phyloP scores from a whole-genome alignment of 148 eudicot genomes.

The Camellia japonica region DNA sequence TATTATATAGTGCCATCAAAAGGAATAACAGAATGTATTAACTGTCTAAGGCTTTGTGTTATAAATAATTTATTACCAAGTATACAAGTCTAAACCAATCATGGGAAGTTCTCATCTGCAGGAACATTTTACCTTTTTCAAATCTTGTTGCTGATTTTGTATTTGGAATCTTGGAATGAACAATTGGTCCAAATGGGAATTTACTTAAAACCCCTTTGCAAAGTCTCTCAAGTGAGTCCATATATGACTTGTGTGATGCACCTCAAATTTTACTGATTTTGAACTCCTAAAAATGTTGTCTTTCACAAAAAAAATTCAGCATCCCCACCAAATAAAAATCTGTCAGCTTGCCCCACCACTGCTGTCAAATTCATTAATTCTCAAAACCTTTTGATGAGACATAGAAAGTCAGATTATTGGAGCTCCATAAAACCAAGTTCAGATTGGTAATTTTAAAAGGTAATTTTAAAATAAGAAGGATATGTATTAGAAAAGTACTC shows the following conservation, averaged over 20 bases:
- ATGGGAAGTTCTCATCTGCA: conserved; percentile 38
- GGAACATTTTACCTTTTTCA: conserved; percentile 35
- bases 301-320: too few relatives aligned
- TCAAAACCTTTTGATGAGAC: conserved; percentile 33
- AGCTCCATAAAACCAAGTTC: neutral
- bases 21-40: neutral
- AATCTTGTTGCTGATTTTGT: conserved; percentile 39
- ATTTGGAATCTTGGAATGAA: conserved; percentile 35
- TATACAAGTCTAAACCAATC: conserved; percentile 32
- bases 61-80: conserved; percentile 17
- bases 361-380: conserved; percentile 41
- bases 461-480: too few relatives aligned
- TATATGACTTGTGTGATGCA: neutral
- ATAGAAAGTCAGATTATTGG: conserved; percentile 26
- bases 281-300: too few relatives aligned
- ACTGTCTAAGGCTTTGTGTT: conserved; percentile 3
- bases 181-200: conserved; percentile 9
- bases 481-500: too few relatives aligned
- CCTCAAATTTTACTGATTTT: neutral
- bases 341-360: conserved; percentile 29
- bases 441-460: too few relatives aligned
- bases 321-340: conserved; percentile 23
- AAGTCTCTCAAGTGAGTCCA: neutral
- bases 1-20: conserved; percentile 8
- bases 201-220: conserved; percentile 2